Conservation (phyloP, 2,329 filamentous ascomycete genomes). For the Venturia asperata region DNA sequence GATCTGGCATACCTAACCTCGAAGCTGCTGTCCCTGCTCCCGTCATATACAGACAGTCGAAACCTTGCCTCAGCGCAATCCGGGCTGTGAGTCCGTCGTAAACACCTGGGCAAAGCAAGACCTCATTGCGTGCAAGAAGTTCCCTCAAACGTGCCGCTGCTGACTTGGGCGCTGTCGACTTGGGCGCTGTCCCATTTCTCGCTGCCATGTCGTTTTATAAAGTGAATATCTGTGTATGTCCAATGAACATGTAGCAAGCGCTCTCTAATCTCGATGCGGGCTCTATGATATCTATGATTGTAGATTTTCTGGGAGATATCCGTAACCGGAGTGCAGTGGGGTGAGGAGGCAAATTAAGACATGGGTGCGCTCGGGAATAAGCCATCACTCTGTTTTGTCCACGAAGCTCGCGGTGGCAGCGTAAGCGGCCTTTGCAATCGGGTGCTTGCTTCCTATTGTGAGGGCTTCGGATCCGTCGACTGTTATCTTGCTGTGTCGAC, state of each 20-base stretch:
- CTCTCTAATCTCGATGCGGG: background rate
- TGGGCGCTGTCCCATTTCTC: background rate
- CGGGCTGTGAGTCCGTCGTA: constrained; percentile 46
- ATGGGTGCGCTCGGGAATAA: background rate
- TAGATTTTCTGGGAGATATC: background rate
- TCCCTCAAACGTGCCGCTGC: background rate
- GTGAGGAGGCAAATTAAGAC: background rate
- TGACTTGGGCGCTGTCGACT: background rate
- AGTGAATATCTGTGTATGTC: background rate
- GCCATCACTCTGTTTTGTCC: background rate
- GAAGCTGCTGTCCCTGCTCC: constrained; percentile 25
- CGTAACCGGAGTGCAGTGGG: background rate
- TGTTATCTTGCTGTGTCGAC: too few species aligned
- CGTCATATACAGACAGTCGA: constrained; percentile 45
- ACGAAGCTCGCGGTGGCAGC: background rate
- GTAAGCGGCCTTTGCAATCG: background rate
- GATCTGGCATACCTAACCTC: constrained; percentile 24
- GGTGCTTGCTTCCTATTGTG: background rate
- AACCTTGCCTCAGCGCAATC: constrained; percentile 43
- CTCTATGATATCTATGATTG: background rate
- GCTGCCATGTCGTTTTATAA: background rate
- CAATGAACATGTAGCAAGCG: background rate
- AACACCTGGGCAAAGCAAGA: constrained; percentile 42
- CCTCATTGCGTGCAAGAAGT: constrained; percentile 1
- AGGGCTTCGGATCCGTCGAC: background rate